Evolutionary conservation across 257 asterid genomes (phyloP), one percentile per base, ranked within the genome.

Genomic region (Scutellaria barbata): DNA sequence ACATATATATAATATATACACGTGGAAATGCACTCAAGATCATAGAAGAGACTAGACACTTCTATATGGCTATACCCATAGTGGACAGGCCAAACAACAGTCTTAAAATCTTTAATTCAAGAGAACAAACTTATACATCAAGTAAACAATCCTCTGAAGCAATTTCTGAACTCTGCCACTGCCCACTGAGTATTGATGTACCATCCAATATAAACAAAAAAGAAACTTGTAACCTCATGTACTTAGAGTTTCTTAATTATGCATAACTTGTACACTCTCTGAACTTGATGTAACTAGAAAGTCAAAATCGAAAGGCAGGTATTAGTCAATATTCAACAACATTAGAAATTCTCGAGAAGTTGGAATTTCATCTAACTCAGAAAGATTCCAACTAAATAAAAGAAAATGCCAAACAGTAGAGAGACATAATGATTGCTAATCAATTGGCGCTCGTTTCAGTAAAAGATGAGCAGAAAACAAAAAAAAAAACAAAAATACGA

Each of bases 401-500:
- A 63, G 41, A 46, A 42, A 47, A 40, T 18, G 30, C 54, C 35
- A 54, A 37, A 48, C 12, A 18, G 40, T 40, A 22, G 56, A 63
- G 50, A 6, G 13, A 61, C 11, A 22, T 45, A 18, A 48, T 42
- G 46, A 8, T 17, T 17, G 50, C 10, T 43, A 45, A 58, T 56
- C 40, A 17, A 16, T 35, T 55, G 74, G 33, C 22, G 17, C 52
- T 7, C 42, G 51, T 54, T 13, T 22, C 22, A 37, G 14, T 47
- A 72, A 62, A 62, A 66, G 50, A 25, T 17, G 58, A 51, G 55
- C 47, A 39, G 39, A 59, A 70, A n/a, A n/a, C n/a, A n/a, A 64
- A 12, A 46, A 65, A 10, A 35, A 18, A 30, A 73, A 48, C 45
- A 42, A 58, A 41, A 10, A 65, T 74, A 42, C 71, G 61, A 46